phyloP scores from a whole-genome alignment of 257 asterid species.

The Fraxinus excelsior region DNA sequence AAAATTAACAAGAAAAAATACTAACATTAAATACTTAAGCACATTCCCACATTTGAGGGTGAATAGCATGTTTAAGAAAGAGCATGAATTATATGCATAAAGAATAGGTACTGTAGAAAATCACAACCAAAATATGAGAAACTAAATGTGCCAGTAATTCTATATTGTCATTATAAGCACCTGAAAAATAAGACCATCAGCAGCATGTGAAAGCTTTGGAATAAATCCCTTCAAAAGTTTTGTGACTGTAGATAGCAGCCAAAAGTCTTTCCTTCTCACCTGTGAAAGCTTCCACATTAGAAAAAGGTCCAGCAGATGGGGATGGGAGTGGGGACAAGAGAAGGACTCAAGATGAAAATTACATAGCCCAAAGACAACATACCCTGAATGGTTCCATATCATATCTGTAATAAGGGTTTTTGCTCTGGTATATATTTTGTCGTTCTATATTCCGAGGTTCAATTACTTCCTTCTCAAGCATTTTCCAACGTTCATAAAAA shows the following conservation, averaged over 20 bases:
- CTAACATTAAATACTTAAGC: background rate
- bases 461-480: constrained; percentile 96
- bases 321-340: background rate
- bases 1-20: constrained; percentile 5
- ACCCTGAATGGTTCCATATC: constrained; percentile 98
- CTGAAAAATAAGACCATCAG: constrained; percentile 99
- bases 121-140: constrained; percentile 1
- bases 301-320: constrained; percentile 21
- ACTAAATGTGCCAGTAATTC: constrained; percentile 7
- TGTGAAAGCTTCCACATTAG: constrained; percentile 41
- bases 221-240: constrained; percentile 85
- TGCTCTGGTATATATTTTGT: constrained; percentile 59
- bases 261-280: constrained; percentile 98
- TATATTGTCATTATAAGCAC: constrained; percentile 33
- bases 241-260: constrained; percentile 91
- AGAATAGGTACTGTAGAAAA: constrained; percentile 13
- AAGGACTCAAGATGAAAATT: constrained; percentile 28
- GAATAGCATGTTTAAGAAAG: background rate
- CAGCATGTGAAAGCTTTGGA: constrained; percentile 93
- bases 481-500: constrained; percentile 90
- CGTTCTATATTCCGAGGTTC: constrained; percentile 85
- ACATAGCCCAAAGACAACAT: constrained; percentile 25
- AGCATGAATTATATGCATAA: background rate
- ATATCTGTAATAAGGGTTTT: constrained; percentile 73
- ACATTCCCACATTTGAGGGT: constrained; percentile 1